Percentiles rank a stretch among this genome's conserved stretches.
Evolutionary conservation across 1,139 yeast species (phyloP).

Genomic region (Eremothecium coryli): DNA sequence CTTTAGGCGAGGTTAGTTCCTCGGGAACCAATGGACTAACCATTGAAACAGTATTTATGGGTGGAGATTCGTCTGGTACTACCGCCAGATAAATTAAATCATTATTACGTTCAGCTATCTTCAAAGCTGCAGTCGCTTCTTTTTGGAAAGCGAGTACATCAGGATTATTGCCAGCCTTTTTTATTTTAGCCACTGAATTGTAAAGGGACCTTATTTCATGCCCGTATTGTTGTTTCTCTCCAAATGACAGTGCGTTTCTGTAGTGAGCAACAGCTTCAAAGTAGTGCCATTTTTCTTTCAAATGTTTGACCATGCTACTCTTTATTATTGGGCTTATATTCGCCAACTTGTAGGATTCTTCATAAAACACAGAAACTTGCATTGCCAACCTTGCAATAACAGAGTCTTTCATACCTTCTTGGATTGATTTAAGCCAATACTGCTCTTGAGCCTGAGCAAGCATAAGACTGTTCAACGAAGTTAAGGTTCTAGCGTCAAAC

Average conservation of each 20-base stretch:
- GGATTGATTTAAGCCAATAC: slow-evolving; percentile 68
- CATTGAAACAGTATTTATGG: slow-evolving; percentile 44
- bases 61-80: slow-evolving; percentile 47
- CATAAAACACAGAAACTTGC: slow-evolving; percentile 53
- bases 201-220: slow-evolving; percentile 33
- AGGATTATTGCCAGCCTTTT: slow-evolving; percentile 39
- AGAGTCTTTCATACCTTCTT: slow-evolving; percentile 48
- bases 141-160: slow-evolving; percentile 37
- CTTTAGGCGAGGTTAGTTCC: slow-evolving; percentile 24
- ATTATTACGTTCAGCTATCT: slow-evolving; percentile 64
- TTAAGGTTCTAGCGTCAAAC: slow-evolving; percentile 37
- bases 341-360: slow-evolving; percentile 38
- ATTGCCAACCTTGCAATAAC: slow-evolving; percentile 55
- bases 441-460: slow-evolving; percentile 84
- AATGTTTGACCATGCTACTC: slow-evolving; percentile 57
- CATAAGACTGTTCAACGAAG: slow-evolving; percentile 41
- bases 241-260: slow-evolving; percentile 45
- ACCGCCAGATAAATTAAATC: slow-evolving; percentile 64
- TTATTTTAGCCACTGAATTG: slow-evolving; percentile 38
- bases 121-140: slow-evolving; percentile 40
- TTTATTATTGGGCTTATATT: slow-evolving; percentile 44
- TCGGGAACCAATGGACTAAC: slow-evolving; percentile 43
- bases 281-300: slow-evolving; percentile 44
- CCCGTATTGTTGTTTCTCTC: slow-evolving; percentile 51
- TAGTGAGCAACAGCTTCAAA: slow-evolving; percentile 64